These are phyloP conservation scores for Adansonia rubrostipa DNA, from an alignment of 441 rosid species.

Conservation along the genomic window DNA sequence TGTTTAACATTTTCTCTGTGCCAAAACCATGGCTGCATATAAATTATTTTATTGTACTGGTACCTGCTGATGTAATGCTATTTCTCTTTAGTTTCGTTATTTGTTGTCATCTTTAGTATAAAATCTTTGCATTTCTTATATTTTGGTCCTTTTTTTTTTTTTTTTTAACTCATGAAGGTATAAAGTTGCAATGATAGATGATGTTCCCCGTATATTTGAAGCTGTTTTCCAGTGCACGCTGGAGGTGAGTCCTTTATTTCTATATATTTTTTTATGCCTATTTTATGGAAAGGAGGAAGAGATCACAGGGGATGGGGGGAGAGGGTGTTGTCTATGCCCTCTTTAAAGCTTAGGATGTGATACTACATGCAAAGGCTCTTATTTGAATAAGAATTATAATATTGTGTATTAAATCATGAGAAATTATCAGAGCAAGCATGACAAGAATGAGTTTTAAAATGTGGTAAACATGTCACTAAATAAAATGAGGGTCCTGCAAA, in stretches of 20 bases:
- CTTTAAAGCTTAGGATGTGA: background rate
- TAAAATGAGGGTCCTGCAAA: background rate
- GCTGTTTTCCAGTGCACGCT: slow-evolving; percentile 98
- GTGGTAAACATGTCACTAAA: background rate
- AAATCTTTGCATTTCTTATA: background rate
- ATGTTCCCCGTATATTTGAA: slow-evolving; percentile 96
- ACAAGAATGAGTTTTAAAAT: background rate
- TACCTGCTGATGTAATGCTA: background rate
- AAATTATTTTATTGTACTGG: background rate
- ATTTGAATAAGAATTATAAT: background rate
- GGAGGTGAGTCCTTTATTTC: slow-evolving; percentile 61
- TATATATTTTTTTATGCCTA: background rate
- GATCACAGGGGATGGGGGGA: background rate
- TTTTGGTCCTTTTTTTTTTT: background rate
- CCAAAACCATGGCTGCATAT: background rate
- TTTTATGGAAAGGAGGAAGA: background rate
- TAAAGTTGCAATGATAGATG: slow-evolving; percentile 92
- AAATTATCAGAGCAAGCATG: background rate
- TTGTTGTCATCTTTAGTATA: background rate
- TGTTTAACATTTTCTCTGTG: background rate
- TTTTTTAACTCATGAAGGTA: slow-evolving; percentile 52
- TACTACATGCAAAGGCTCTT: background rate
- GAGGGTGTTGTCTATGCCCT: background rate
- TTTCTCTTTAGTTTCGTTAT: background rate
- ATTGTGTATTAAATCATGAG: background rate